Conservation (phyloP, 2,329 filamentous ascomycete genomes). For the Hypoxylon sp. region DNA sequence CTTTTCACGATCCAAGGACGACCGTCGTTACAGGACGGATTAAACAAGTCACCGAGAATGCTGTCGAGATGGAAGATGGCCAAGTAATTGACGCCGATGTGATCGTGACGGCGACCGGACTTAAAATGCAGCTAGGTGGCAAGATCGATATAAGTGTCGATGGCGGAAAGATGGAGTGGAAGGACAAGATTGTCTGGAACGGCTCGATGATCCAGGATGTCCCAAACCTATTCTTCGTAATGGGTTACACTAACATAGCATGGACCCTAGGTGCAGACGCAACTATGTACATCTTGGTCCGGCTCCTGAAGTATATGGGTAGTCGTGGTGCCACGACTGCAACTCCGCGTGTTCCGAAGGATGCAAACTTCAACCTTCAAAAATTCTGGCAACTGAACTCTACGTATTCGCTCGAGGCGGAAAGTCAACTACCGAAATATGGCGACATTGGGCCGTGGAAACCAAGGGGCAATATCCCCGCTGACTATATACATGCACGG, state of each 20-base stretch:
- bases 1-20: conserved; percentile 55
- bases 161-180: conserved; percentile 60
- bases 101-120: conserved; percentile 76
- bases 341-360: conserved; percentile 60
- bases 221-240: conserved; percentile 71
- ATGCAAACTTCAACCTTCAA: conserved; percentile 23
- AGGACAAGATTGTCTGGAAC: conserved; percentile 70
- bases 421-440: conserved; percentile 30
- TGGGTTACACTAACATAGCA: conserved; percentile 72
- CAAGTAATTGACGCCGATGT: conserved; percentile 68
- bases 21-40: conserved; percentile 64
- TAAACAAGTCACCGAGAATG: conserved; percentile 59
- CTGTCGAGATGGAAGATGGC: conserved; percentile 62
- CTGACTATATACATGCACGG: conserved; percentile 33
- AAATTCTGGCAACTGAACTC: conserved; percentile 43
- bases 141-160: conserved; percentile 67
- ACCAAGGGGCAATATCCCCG: conserved; percentile 8
- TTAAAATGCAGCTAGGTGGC: conserved; percentile 70
- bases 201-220: conserved; percentile 73
- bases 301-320: conserved; percentile 67
- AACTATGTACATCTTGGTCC: conserved; percentile 63
- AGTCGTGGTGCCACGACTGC: conserved; percentile 60
- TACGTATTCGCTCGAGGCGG: conserved; percentile 24
- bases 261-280: conserved; percentile 76
- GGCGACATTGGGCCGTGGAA: conserved; percentile 34